A percentile compares a stretch with the other conserved stretches of the same genome.
These are phyloP conservation scores for Thraustotheca clavata DNA, from an alignment of 352 stramenopile genomes.

Conservation along the genomic window DNA sequence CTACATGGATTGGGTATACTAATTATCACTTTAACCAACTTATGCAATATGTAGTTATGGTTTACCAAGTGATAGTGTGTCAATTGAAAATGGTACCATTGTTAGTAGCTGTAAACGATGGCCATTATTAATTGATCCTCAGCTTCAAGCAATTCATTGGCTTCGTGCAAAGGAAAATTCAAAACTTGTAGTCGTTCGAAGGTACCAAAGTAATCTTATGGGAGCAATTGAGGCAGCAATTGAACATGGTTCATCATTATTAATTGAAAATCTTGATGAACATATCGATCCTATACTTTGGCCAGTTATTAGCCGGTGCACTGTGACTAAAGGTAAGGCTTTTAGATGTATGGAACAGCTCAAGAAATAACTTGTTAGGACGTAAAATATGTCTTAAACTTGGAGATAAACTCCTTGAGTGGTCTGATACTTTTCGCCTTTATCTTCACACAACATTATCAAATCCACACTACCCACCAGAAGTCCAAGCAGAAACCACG, in stretches of 20 bases:
- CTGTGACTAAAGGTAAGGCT: constrained; percentile 44
- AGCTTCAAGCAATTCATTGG: constrained; percentile 87
- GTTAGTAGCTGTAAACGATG: constrained; percentile 68
- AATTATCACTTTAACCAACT: background rate
- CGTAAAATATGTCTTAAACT: constrained; percentile 73
- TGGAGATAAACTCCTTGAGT: constrained; percentile 82
- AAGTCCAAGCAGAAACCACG: constrained; percentile 86
- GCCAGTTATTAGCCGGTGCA: constrained; percentile 68
- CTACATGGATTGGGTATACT: constrained; percentile 51
- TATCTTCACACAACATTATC: constrained; percentile 90
- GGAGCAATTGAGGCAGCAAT: constrained; percentile 66
- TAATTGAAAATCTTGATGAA: constrained; percentile 88
- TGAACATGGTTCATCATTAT: constrained; percentile 61
- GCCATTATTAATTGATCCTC: constrained; percentile 86
- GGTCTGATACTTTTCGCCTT: constrained; percentile 69
- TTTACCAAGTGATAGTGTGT: constrained; percentile 84
- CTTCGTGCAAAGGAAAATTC: constrained; percentile 75
- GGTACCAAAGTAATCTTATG: constrained; percentile 75
- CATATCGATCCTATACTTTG: constrained; percentile 79
- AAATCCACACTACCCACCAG: constrained; percentile 88
- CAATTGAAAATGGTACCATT: constrained; percentile 87
- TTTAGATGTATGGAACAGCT: background rate
- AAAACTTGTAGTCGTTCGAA: constrained; percentile 64
- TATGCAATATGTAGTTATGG: constrained; percentile 36
- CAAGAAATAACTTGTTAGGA: constrained; percentile 16